phyloP scores from a whole-genome alignment of 2,329 filamentous ascomycete genomes.

The Ophiostoma sp. region DNA sequence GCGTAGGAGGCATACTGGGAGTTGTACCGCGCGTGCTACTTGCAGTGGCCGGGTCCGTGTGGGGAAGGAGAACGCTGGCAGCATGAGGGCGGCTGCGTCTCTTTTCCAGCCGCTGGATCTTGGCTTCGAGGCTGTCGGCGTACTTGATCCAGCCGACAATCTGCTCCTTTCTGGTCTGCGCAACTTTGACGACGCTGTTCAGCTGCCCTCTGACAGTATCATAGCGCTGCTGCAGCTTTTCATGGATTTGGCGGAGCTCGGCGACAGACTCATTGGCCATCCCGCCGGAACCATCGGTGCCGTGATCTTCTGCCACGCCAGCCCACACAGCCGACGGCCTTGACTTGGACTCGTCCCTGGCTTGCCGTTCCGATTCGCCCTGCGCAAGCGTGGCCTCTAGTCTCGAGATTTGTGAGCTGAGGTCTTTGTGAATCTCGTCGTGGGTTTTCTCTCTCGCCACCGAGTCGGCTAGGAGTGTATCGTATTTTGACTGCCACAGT shows the following conservation, averaged over 20 bases:
- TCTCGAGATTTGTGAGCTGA: neutral
- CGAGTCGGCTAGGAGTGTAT: too few relatives aligned
- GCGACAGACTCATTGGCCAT: neutral
- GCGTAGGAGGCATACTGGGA: neutral
- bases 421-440: neutral
- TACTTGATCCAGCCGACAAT: conserved; percentile 44
- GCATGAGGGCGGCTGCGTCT: conserved; percentile 25
- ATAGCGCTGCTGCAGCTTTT: conserved; percentile 23
- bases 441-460: neutral
- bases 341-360: neutral
- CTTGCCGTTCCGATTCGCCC: neutral
- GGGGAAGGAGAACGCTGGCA: neutral
- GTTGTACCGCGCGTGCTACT: neutral
- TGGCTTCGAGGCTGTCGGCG: conserved; percentile 40
- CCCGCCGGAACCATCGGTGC: too few relatives aligned
- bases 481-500: neutral
- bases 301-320: too few relatives aligned
- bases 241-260: conserved; percentile 21
- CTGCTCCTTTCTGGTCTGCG: conserved; percentile 39
- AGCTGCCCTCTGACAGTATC: conserved; percentile 28
- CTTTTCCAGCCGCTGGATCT: conserved; percentile 41
- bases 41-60: neutral
- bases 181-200: conserved; percentile 37
- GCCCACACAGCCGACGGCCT: too few relatives aligned
- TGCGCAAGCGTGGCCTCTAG: neutral